These are phyloP conservation scores for Suillus paluster DNA, from an alignment of 768 basidiomycete genomes.

Conservation along the genomic window DNA sequence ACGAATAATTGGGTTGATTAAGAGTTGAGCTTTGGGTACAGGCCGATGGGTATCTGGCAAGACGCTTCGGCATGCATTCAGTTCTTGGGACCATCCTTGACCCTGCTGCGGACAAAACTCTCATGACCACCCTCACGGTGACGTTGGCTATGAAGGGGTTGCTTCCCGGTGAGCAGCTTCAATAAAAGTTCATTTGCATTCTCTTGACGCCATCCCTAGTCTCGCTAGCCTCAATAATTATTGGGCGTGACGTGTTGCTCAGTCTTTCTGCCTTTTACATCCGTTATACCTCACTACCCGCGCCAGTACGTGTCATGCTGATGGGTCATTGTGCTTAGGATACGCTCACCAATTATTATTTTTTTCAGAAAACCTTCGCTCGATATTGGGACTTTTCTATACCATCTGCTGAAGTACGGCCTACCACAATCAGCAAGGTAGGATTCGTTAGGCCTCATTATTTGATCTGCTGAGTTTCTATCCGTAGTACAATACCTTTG, in stretches of 20 bases:
- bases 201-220: constrained; percentile 48
- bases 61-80: constrained; percentile 82
- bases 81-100: constrained; percentile 97
- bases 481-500: constrained; percentile 82
- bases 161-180: constrained; percentile 68
- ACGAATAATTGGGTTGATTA: constrained; percentile 13
- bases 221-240: constrained; percentile 81
- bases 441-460: constrained; percentile 7
- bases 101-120: constrained; percentile 93
- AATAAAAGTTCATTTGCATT: neutral
- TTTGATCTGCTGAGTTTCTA: constrained; percentile 8
- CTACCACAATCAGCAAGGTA: constrained; percentile 94
- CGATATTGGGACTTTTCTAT: constrained; percentile 98
- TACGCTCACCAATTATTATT: constrained; percentile 4
- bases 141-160: constrained; percentile 84
- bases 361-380: constrained; percentile 77
- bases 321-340: neutral
- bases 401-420: constrained; percentile 93
- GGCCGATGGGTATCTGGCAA: constrained; percentile 91
- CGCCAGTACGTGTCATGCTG: constrained; percentile 57
- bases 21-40: constrained; percentile 35
- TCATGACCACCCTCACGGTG: constrained; percentile 93
- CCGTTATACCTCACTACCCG: constrained; percentile 86
- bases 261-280: constrained; percentile 92
- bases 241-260: constrained; percentile 88